Base-by-base conservation (phyloP, 495 filamentous ascomycete species). In the Trichocladium antarcticum region DNA sequence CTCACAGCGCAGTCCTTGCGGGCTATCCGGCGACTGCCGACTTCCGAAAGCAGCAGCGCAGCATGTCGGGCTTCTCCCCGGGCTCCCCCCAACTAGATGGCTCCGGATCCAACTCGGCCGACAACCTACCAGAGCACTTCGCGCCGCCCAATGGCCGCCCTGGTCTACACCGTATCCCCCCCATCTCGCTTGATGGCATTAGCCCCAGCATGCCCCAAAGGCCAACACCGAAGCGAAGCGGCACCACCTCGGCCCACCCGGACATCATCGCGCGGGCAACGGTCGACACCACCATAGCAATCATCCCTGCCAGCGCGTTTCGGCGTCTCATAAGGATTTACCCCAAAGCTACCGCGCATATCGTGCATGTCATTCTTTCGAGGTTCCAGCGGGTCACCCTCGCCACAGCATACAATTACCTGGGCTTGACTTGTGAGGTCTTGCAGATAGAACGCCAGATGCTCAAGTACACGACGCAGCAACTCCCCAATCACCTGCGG, bases 211-310 rank as follows among this genome's bases (percentile, higher is more conserved):
- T 43, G 16, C 59, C 68, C 10, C 47, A 53, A 12, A 53, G 63
- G 16, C 68, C 71, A 14, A 60, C 58, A 19, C 67, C 68, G 34
- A 66, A 65, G 34, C 71, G 68, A 53, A 68, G 66, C 40, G 73
- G 68, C 55, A 71, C 74, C 24, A 83, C 81, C 54, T 97, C 93
- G 2, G 90, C 84, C 0, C 92, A 98, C 67, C 92, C 92, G 11
- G 92, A 98, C 63, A 93, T 98, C 55, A 87, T 97, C 50, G 92
- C 89, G 8, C 79, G 92, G 54, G 92, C 92, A n/a, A 94, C 87
- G 28, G 86, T 93, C 17, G 92, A 98, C 62, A 97, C 90, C 0
- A 98, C 93, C 0, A 96, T 98, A 66, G 92, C 92, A 14, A 92
- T 98, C 57, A 97, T 98, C 54, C 92, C 92, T 4, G 93, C 90